Base-by-base conservation (phyloP, 2,329 filamentous ascomycete genomes). In the Hypoxylon sp. region DNA sequence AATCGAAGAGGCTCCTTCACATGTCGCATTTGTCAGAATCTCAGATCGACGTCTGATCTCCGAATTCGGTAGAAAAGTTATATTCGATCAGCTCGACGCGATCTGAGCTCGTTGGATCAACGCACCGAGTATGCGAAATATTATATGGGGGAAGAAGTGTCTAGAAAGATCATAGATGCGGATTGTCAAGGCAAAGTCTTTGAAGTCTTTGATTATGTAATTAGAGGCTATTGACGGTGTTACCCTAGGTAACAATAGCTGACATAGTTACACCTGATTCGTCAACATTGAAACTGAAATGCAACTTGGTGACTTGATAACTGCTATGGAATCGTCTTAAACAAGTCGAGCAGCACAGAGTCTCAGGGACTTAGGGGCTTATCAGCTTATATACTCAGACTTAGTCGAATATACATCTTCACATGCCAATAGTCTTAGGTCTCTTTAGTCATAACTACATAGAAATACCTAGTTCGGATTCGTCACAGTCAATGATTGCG, bases 1-100 rank as follows among this genome's bases (percentile, higher is more conserved):
- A 70, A 70, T 70, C 64, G 60, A 50, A 62, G 64, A 67, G 67
- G 56, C 64, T 70, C 67, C 24, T 62, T 66, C 67, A 70, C 64
- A 67, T 64, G 64, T 70, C 61, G 64, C 57, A 70, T 70, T 70
- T 70, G 67, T 70, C 64, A 70, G 57, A 39, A 44, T 24, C 48
- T 62, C 51, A 63, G 61, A 67, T 70, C 64, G 63, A 59, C 61
- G n/a, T 58, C 53, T 2, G 35, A 22, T 53, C 42, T 67, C 63
- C 63, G 51, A 65, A 46, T 33, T 52, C 64, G 64, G 61, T 59
- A 37, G 53, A 37, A 48, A 48, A 35, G 47, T 35, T 51, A 17
- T 17, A 24, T 54, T 13, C 42, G 39, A 51, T 50, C 37, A 52
- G 26, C 29, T 26, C 5, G 48, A 63, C 51, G 51, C n/a, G 14